phyloP scores from a whole-genome alignment of 345 rosid species.

The Leavenworthia alabamica region DNA sequence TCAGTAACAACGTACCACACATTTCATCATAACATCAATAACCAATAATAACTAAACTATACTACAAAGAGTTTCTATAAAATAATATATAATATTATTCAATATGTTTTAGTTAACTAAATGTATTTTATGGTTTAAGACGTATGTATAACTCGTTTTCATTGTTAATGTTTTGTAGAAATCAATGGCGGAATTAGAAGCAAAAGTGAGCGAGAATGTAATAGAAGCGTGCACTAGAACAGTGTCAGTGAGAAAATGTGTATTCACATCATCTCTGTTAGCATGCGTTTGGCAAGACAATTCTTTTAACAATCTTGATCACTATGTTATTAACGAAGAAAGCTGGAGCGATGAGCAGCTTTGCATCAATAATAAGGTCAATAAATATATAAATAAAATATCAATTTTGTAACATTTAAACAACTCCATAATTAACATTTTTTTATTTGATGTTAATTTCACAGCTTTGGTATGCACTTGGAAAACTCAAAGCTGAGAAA shows the following conservation, averaged over 20 bases:
- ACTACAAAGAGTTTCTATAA: neutral
- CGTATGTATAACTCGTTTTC: neutral
- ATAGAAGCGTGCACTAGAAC: slow-evolving; percentile 76
- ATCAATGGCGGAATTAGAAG: slow-evolving; percentile 43
- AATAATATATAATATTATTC: neutral
- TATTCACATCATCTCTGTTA: slow-evolving; percentile 67
- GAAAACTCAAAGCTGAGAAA: slow-evolving; percentile 83
- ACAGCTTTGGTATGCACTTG: slow-evolving; percentile 86
- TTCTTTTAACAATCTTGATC: slow-evolving; percentile 17
- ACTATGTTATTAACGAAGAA: slow-evolving; percentile 44
- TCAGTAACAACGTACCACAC: neutral
- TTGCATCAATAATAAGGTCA: slow-evolving; percentile 65
- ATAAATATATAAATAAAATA: neutral
- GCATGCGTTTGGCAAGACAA: slow-evolving; percentile 67
- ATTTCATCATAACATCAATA: neutral
- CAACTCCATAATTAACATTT: neutral
- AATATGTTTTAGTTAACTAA: neutral
- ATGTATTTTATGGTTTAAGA: neutral
- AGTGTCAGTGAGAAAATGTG: slow-evolving; percentile 62
- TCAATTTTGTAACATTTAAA: too few species aligned
- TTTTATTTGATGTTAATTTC: neutral
- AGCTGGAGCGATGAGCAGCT: slow-evolving; percentile 80
- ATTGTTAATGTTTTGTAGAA: slow-evolving; percentile 16
- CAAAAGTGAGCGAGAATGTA: slow-evolving; percentile 60
- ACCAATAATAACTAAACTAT: neutral